Evolutionary conservation across 139 green algal genomes (phyloP).

Genomic region (Gonium pectorale): DNA sequence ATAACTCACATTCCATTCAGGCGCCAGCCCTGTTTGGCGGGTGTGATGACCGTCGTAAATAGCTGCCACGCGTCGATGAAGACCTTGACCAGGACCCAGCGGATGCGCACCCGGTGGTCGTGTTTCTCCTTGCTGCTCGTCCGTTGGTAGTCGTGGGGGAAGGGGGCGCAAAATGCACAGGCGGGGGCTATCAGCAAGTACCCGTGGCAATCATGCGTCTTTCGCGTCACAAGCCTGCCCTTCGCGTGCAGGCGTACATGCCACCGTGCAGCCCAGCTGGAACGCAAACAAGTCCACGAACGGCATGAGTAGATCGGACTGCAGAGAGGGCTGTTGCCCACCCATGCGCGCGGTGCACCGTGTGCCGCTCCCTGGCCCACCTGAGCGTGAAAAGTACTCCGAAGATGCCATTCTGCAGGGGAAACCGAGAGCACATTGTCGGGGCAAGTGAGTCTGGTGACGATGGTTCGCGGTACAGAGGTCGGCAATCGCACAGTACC

Average conservation of each 20-base stretch:
- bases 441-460: too few species aligned
- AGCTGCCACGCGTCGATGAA: conserved; percentile 36
- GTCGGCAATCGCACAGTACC: too few species aligned
- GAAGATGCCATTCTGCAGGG: neutral
- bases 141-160: too few species aligned
- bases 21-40: conserved; percentile 22
- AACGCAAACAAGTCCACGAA: neutral
- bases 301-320: neutral
- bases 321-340: neutral
- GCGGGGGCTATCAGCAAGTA: too few species aligned
- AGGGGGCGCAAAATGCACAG: too few species aligned
- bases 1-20: conserved; percentile 18
- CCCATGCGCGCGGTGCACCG: neutral
- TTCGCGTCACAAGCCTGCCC: too few species aligned
- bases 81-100: conserved; percentile 29
- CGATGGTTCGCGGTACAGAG: too few species aligned
- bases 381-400: neutral
- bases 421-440: too few species aligned
- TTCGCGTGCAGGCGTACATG: too few species aligned
- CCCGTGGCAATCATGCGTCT: neutral
- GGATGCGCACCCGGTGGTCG: neutral
- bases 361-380: neutral
- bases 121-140: conserved; percentile 27
- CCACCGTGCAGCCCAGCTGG: neutral
- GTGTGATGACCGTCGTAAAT: conserved; percentile 14